Conservation (phyloP, 495 filamentous ascomycete species). For the Trichoderma virens region DNA sequence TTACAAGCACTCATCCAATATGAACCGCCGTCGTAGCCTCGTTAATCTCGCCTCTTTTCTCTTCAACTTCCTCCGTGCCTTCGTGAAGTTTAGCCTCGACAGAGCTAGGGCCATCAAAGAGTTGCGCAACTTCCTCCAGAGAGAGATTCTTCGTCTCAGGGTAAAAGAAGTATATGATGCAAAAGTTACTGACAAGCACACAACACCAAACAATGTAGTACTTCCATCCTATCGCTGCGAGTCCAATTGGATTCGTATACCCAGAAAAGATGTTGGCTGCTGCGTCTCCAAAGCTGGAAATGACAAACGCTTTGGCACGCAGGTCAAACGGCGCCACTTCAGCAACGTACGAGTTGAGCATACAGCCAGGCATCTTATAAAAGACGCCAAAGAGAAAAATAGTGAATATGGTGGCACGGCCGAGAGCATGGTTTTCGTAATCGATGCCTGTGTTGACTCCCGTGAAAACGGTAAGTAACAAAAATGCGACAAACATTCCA, state of each 20-base stretch:
- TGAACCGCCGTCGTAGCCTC: background rate
- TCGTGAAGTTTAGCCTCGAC: conserved; percentile 6
- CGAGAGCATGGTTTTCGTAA: background rate
- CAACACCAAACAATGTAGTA: conserved; percentile 27
- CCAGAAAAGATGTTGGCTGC: conserved; percentile 21
- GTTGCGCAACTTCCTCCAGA: conserved; percentile 25
- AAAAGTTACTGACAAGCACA: conserved; percentile 22
- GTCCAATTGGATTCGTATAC: conserved; percentile 17
- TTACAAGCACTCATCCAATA: background rate
- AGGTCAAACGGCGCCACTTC: conserved; percentile 63
- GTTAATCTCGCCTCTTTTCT: background rate
- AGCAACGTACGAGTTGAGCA: conserved; percentile 57
- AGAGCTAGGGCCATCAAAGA: conserved; percentile 12
- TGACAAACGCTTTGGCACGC: conserved; percentile 63
- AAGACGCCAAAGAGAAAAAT: conserved; percentile 56
- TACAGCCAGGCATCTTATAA: conserved; percentile 49
- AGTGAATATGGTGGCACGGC: conserved; percentile 17
- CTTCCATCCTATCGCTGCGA: conserved; percentile 9
- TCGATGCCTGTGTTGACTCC: background rate
- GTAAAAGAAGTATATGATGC: conserved; percentile 24
- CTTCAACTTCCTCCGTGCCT: background rate
- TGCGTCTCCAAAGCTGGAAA: conserved; percentile 22
- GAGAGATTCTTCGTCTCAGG: conserved; percentile 26
- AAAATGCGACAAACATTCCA: conserved; percentile 44
- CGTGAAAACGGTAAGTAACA: background rate